phyloP scores from a whole-genome alignment of 192 early-diverging fungal species.

The Gryganskiella cystojenkinii region DNA sequence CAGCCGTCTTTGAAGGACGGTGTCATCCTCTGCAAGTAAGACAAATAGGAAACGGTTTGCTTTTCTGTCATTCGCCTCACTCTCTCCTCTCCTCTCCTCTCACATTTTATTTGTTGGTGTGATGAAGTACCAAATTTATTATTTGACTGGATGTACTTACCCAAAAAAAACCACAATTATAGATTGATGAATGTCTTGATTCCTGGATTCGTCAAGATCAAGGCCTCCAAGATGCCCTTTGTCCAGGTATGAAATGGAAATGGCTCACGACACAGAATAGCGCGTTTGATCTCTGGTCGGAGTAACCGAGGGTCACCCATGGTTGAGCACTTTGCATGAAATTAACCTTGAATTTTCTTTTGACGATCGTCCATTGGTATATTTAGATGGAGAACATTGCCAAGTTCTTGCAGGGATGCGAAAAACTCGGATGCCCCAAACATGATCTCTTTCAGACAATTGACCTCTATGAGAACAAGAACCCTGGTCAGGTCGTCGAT shows the following conservation, averaged over 20 bases:
- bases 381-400: constrained; percentile 87
- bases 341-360: not conserved
- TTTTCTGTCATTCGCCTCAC: too few species aligned
- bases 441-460: constrained; percentile 85
- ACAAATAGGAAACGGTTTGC: too few species aligned
- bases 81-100: too few species aligned
- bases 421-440: constrained; percentile 74
- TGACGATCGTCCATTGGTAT: not conserved
- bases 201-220: constrained; percentile 67
- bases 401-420: constrained; percentile 69
- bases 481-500: constrained; percentile 76
- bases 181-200: constrained; percentile 68
- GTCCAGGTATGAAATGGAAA: constrained; percentile 59
- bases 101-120: not conserved
- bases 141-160: too few species aligned
- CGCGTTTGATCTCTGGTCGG: too few species aligned
- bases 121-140: not conserved
- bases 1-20: constrained; percentile 82
- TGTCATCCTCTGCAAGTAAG: constrained; percentile 79
- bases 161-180: too few species aligned
- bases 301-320: too few species aligned
- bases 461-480: constrained; percentile 84
- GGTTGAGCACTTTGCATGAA: not conserved
- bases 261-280: not conserved
- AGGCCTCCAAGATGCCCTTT: constrained; percentile 77